A percentile compares a stretch with the other conserved stretches of the same genome.
Evolutionary conservation across 306 rosid genomes (phyloP).

Genomic region (Fagus crenata): DNA sequence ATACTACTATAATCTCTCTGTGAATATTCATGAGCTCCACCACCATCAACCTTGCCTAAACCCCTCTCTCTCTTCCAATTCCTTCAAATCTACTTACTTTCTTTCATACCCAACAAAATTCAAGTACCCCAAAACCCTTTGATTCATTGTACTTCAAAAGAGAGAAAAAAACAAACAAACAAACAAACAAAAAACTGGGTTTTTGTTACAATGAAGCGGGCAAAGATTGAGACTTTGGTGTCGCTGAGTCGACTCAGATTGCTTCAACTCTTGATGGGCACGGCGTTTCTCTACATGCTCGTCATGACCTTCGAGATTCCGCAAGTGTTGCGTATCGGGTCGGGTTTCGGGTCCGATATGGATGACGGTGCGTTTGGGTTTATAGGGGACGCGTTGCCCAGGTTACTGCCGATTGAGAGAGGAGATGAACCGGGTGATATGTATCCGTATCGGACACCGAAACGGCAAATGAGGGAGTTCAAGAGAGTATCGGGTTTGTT

Average conservation of each 20-base stretch:
- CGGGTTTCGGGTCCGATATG: conserved; percentile 28
- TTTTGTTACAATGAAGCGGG: conserved; percentile 61
- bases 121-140: background rate
- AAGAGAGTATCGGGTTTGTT: conserved; percentile 67
- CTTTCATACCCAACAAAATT: no score
- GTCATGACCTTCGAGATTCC: conserved; percentile 85
- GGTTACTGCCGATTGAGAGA: conserved; percentile 32
- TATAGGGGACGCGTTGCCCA: conserved; percentile 54
- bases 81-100: conserved; percentile 6
- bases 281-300: conserved; percentile 58
- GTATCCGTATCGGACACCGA: conserved; percentile 30
- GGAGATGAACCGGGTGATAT: conserved; percentile 38
- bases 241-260: conserved; percentile 56
- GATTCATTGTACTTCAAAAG: conserved; percentile 4
- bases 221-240: conserved; percentile 50
- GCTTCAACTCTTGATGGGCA: conserved; percentile 65
- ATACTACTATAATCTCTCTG: no score
- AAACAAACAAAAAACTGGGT: conserved; percentile 11
- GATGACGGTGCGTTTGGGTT: conserved; percentile 45
- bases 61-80: background rate
- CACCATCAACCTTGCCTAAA: no score
- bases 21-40: no score
- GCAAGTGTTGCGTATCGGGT: conserved; percentile 48
- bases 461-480: conserved; percentile 42
- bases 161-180: background rate